Conservation (phyloP, 768 basidiomycete species). For the Lyophyllum shimeji region DNA sequence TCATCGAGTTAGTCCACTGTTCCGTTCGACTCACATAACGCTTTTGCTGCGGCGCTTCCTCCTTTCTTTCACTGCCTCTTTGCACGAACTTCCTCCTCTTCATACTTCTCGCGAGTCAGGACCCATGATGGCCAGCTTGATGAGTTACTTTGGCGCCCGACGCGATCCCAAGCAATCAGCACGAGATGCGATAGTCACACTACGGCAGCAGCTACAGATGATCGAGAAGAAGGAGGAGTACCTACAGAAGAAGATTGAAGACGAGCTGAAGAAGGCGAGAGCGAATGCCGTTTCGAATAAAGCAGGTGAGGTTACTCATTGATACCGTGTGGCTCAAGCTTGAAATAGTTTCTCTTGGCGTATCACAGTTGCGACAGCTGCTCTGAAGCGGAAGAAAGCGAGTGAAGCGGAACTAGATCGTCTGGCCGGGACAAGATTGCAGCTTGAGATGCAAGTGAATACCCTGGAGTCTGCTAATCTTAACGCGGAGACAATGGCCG, state of each 20-base stretch:
- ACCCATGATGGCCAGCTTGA: constrained; percentile 70
- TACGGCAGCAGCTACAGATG: constrained; percentile 93
- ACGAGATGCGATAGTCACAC: constrained; percentile 88
- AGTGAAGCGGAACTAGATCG: constrained; percentile 85
- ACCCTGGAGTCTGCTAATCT: constrained; percentile 97
- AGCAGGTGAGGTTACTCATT: constrained; percentile 60
- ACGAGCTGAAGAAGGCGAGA: constrained; percentile 88
- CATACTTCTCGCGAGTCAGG: constrained; percentile 1
- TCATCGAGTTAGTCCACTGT: constrained; percentile 18
- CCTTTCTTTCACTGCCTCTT: constrained; percentile 10
- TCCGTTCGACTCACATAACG: constrained; percentile 2
- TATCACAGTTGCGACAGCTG: constrained; percentile 76
- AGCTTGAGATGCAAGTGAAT: constrained; percentile 95
- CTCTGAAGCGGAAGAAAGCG: constrained; percentile 91
- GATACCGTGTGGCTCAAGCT: constrained; percentile 2
- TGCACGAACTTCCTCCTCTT: constrained; percentile 9
- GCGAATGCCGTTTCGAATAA: constrained; percentile 94
- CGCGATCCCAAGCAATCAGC: constrained; percentile 83
- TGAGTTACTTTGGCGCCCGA: constrained; percentile 88
- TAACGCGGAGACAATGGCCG: constrained; percentile 95
- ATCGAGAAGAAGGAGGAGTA: constrained; percentile 99
- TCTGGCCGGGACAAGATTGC: constrained; percentile 80
- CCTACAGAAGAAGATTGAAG: constrained; percentile 94
- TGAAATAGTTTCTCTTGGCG: constrained; percentile 8
- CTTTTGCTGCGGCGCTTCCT: constrained; percentile 15